Evolutionary conservation across 208 protist species (phyloP).

Genomic region (Acanthamoeba sp.): DNA sequence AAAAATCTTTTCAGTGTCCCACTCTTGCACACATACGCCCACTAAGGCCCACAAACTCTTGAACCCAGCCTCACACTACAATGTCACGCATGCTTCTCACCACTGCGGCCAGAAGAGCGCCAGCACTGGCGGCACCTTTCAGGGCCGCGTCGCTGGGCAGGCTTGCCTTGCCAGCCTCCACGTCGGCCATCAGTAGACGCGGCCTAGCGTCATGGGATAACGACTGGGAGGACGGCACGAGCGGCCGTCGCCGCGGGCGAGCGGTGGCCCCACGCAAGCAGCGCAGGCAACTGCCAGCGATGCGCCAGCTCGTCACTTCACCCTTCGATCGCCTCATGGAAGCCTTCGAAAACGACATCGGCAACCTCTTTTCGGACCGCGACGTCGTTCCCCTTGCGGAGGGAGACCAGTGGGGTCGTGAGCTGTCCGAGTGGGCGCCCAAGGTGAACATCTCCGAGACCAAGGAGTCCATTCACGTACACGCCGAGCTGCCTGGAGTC

Average conservation of each 20-base stretch:
- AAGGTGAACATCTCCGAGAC: constrained; percentile 49
- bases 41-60: neutral
- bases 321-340: neutral
- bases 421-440: constrained; percentile 38
- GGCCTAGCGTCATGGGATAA: neutral
- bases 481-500: constrained; percentile 71
- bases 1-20: neutral
- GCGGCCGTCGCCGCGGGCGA: neutral
- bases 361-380: neutral
- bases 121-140: neutral
- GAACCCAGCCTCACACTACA: neutral
- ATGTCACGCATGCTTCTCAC: constrained; percentile 6
- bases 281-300: neutral
- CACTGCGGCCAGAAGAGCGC: neutral
- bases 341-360: constrained; percentile 43
- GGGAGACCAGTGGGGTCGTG: neutral
- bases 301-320: neutral
- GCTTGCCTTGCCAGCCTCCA: neutral
- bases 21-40: neutral
- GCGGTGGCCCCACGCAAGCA: neutral
- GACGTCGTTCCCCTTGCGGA: neutral
- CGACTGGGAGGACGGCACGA: neutral
- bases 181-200: neutral
- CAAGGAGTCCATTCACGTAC: neutral
- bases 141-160: neutral